A percentile compares a stretch with the other conserved stretches of the same genome.
phyloP scores from a whole-genome alignment of 2,329 filamentous ascomycete genomes.

The Claviceps paspali region DNA sequence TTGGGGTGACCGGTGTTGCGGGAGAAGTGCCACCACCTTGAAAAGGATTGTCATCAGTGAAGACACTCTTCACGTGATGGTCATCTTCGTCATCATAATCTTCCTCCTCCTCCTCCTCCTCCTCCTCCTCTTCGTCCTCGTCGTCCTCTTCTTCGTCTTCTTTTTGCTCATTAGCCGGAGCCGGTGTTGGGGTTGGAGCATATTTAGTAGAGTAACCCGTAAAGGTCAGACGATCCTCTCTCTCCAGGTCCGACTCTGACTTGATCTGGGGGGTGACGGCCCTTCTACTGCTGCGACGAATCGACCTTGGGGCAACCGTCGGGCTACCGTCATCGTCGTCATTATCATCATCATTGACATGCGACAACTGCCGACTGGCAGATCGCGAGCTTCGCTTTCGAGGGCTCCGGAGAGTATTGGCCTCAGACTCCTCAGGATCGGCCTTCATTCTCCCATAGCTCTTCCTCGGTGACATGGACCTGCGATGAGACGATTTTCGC shows the following conservation, averaged over 20 bases:
- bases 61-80: constrained; percentile 45
- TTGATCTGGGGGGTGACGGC: constrained; percentile 38
- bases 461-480: constrained; percentile 41
- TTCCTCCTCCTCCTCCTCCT: constrained; percentile 1
- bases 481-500: constrained; percentile 32
- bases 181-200: constrained; percentile 24
- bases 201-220: constrained; percentile 40
- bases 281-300: constrained; percentile 32
- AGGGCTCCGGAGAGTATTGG: constrained; percentile 27
- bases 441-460: constrained; percentile 35
- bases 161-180: too few species aligned
- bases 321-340: constrained; percentile 30
- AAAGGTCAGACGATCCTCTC: constrained; percentile 14
- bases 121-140: neutral
- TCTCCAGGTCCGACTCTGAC: constrained; percentile 35
- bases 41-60: constrained; percentile 85
- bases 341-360: constrained; percentile 13
- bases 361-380: constrained; percentile 37
- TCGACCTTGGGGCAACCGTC: constrained; percentile 23
- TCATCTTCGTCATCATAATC: constrained; percentile 35
- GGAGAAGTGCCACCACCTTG: constrained; percentile 65
- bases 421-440: constrained; percentile 30
- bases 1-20: constrained; percentile 30
- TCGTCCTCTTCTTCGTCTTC: neutral
- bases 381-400: constrained; percentile 40